Conservation (phyloP, 2,329 filamentous ascomycete genomes). For the Fonsecaea pugnacius region DNA sequence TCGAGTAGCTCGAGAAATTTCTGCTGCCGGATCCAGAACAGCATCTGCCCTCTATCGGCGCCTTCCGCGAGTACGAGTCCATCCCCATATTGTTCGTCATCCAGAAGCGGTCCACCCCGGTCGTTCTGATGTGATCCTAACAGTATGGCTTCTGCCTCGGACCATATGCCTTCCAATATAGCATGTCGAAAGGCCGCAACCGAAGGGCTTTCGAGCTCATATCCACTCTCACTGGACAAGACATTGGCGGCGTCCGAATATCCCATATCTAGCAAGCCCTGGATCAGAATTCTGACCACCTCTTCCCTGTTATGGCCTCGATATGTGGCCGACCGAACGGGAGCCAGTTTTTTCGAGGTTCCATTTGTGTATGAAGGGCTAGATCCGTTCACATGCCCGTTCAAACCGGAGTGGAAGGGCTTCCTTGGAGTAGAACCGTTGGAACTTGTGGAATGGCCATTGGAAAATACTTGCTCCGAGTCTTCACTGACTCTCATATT, state of each 20-base stretch:
- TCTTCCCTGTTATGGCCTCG: slow-evolving; percentile 90
- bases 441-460: slow-evolving; percentile 60
- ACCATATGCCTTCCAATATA: slow-evolving; percentile 80
- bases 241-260: slow-evolving; percentile 76
- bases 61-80: slow-evolving; percentile 76
- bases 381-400: slow-evolving; percentile 46
- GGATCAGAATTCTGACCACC: slow-evolving; percentile 88
- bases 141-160: slow-evolving; percentile 79
- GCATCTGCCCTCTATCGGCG: slow-evolving; percentile 77
- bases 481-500: slow-evolving; percentile 69
- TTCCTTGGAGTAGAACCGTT: slow-evolving; percentile 61
- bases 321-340: slow-evolving; percentile 58
- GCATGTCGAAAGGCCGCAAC: slow-evolving; percentile 85
- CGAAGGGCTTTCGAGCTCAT: slow-evolving; percentile 79
- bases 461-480: slow-evolving; percentile 53
- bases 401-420: slow-evolving; percentile 55
- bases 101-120: slow-evolving; percentile 49
- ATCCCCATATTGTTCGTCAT: slow-evolving; percentile 35
- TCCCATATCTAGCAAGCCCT: slow-evolving; percentile 85
- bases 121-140: slow-evolving; percentile 56
- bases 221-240: slow-evolving; percentile 81
- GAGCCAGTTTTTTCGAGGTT: slow-evolving; percentile 41
- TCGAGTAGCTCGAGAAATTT: slow-evolving; percentile 94
- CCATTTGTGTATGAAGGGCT: slow-evolving; percentile 49
- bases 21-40: slow-evolving; percentile 86